Evolutionary conservation across 2,329 filamentous ascomycete species (phyloP), one percentile per base, ranked within the genome.

Genomic region (Pyricularia pennisetigena): DNA sequence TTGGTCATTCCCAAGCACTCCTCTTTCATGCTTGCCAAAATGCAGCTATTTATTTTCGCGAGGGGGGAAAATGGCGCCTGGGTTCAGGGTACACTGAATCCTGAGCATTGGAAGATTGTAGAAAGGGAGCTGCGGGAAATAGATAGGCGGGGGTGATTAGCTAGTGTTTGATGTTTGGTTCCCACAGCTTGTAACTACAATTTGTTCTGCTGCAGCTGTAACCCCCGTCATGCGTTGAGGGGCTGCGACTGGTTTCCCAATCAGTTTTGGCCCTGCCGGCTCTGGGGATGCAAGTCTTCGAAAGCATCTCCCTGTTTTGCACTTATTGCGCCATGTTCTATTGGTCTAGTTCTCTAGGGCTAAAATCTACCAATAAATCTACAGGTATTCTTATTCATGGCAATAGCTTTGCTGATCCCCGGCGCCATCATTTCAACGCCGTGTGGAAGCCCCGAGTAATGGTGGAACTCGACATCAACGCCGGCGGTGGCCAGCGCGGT

Each of bases 391-490:
- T 14, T 41, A 12, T 66, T 28, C 32, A 66, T 66, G 30, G 32
- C 64, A 32, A 26, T 66, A 24, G 30, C 41, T 20, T 41, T 20
- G 29, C 64, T 54, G 3, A 66, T 66, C 4, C 32, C 64, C 4
- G 23, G 64, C 12, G 32, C 64, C 7, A 35, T 35, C 0, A 35
- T 67, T 65, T 79, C 77, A 63, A 79, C 81, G 0, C 73, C 77
- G 70, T 82, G 80, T 3, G 78, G 77, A 35, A 81, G 68, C 1
- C 79, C 80, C 0, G 75, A 73, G 70, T 80, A 81, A 61, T 81
- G 54, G 66, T 81, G 79, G 7, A 81, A 73, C 71, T 81, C 80
- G 1, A 79, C 75, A 30, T 76, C 72, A 3, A 79, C 71, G 2
- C 75, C 74, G 10, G 73, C 78, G 68, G 73, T 70, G 12, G 71